phyloP scores from a whole-genome alignment of 1,284 basidiomycete species.

The Papiliotrema flavescens region DNA sequence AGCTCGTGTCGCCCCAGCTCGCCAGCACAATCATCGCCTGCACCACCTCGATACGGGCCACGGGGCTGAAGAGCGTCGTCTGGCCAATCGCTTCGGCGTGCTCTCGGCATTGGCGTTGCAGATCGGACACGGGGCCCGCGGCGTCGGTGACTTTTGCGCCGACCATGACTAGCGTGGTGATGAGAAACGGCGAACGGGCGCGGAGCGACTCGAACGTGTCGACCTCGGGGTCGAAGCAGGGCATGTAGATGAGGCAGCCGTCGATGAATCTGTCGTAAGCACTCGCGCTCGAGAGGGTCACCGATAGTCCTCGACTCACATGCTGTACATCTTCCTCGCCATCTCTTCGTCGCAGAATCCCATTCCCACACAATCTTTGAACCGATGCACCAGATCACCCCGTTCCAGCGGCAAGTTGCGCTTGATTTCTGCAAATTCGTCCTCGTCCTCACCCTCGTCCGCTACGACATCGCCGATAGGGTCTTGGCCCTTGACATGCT shows the following conservation, averaged over 20 bases:
- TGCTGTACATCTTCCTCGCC: slow-evolving; percentile 69
- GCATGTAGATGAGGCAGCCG: slow-evolving; percentile 78
- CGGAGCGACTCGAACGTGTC: slow-evolving; percentile 65
- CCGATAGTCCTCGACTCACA: too few relatives aligned
- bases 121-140: slow-evolving; percentile 50
- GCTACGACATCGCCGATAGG: too few relatives aligned
- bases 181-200: slow-evolving; percentile 35
- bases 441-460: not conserved
- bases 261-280: slow-evolving; percentile 54
- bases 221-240: slow-evolving; percentile 69
- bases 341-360: slow-evolving; percentile 69
- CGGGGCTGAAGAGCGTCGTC: slow-evolving; percentile 74
- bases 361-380: slow-evolving; percentile 39
- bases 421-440: slow-evolving; percentile 11
- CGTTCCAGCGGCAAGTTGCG: slow-evolving; percentile 24
- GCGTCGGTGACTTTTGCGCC: slow-evolving; percentile 78
- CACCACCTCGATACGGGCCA: slow-evolving; percentile 73
- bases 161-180: slow-evolving; percentile 77
- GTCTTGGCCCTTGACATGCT: not conserved
- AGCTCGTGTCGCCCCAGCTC: slow-evolving; percentile 43
- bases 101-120: slow-evolving; percentile 51
- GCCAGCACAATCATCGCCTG: slow-evolving; percentile 64
- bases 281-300: not conserved
- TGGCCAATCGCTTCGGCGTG: slow-evolving; percentile 76
- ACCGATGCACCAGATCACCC: slow-evolving; percentile 27